Evolutionary conservation across 2,329 filamentous ascomycete genomes (phyloP).

Genomic region (Pseudogymnoascus sp.): DNA sequence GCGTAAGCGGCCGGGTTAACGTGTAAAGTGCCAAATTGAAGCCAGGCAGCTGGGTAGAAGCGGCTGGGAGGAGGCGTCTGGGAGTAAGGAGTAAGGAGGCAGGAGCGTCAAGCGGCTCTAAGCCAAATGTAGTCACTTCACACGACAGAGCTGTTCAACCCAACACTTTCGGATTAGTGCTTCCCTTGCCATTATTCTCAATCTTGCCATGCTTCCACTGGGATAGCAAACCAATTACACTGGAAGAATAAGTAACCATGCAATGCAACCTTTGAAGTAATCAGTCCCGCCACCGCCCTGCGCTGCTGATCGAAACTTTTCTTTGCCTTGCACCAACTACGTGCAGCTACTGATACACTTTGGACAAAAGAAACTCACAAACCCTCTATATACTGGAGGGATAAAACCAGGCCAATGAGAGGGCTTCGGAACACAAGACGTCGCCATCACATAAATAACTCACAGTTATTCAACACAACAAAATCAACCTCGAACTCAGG

Average conservation of each 20-base stretch:
- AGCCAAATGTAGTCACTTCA: not conserved
- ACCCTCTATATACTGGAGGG: too few relatives aligned
- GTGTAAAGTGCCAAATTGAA: not conserved
- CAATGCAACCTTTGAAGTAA: not conserved
- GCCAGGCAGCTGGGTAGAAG: not conserved
- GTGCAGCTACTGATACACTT: not conserved
- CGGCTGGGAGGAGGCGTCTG: not conserved
- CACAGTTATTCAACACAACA: not conserved
- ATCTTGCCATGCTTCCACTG: not conserved
- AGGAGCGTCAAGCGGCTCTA: not conserved
- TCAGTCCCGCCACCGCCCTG: not conserved
- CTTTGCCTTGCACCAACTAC: not conserved
- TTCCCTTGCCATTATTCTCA: not conserved
- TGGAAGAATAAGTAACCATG: not conserved
- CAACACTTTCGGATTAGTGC: not conserved
- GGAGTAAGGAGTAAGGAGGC: not conserved
- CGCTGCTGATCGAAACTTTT: not conserved
- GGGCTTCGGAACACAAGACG: not conserved
- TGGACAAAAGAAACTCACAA: not conserved
- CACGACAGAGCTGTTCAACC: not conserved
- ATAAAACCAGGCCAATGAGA: not conserved
- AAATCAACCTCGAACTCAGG: not conserved
- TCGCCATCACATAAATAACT: not conserved
- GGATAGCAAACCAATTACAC: not conserved
- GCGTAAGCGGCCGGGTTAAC: not conserved